Percentiles rank a stretch among this genome's conserved stretches.
phyloP scores from a whole-genome alignment of 176 grass and related monocot genomes.

The Chloris gayana region DNA sequence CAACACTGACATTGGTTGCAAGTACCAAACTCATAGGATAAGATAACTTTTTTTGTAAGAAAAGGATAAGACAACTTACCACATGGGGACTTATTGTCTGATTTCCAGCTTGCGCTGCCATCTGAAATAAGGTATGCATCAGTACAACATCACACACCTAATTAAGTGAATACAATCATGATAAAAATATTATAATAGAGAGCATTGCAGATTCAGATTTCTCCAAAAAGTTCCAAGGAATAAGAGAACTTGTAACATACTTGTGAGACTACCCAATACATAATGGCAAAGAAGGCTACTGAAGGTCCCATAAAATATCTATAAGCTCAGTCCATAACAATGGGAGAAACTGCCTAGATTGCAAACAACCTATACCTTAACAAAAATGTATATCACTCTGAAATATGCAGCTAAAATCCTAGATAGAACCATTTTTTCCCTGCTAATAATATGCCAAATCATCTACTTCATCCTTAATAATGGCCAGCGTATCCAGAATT shows the following conservation, averaged over 20 bases:
- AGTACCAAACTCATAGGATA: background rate
- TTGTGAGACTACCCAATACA: background rate
- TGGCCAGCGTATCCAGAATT: background rate
- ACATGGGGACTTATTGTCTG: conserved; percentile 54
- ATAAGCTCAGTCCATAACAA: background rate
- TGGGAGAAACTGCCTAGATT: background rate
- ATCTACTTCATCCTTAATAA: background rate
- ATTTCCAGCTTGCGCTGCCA: conserved; percentile 55
- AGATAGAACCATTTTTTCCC: background rate
- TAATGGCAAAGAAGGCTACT: background rate
- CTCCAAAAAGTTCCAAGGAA: background rate
- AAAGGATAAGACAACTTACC: conserved; percentile 46
- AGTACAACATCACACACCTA: background rate
- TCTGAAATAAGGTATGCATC: conserved; percentile 43
- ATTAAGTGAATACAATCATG: background rate
- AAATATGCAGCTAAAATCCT: background rate
- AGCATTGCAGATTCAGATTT: background rate
- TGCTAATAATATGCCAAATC: background rate
- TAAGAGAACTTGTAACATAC: background rate
- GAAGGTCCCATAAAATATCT: background rate
- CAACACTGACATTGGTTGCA: background rate
- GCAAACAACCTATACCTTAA: background rate
- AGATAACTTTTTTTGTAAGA: too few species aligned
- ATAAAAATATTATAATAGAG: conserved; percentile 17
- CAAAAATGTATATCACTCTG: background rate